phyloP scores from a whole-genome alignment of 768 basidiomycete genomes.

The Termitomyces titanicus region DNA sequence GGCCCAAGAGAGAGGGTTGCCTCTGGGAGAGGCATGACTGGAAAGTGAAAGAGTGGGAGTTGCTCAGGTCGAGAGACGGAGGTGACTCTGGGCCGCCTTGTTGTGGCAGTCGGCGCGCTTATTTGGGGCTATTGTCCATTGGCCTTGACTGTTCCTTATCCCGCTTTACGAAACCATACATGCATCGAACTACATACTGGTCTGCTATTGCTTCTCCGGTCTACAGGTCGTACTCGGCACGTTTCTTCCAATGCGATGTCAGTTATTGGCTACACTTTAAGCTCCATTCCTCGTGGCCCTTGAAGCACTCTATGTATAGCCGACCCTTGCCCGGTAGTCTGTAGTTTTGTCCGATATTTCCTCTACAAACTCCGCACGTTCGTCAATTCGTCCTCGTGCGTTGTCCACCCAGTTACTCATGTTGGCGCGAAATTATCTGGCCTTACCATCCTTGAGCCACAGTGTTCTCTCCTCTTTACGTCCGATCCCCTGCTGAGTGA shows the following conservation, averaged over 20 bases:
- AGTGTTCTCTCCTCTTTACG: not conserved
- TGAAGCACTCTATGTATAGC: not conserved
- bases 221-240: not conserved
- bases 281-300: not conserved
- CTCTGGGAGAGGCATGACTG: constrained; percentile 67
- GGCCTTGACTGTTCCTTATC: not conserved
- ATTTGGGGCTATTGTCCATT: constrained; percentile 13
- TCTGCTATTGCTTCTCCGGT: not conserved
- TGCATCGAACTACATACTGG: too few species aligned
- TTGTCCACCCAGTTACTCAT: not conserved
- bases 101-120: not conserved
- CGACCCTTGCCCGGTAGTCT: not conserved
- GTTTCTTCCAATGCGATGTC: not conserved
- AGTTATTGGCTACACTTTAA: not conserved
- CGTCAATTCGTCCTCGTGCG: constrained; percentile 11
- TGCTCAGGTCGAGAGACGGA: not conserved
- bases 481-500: not conserved
- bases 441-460: not conserved
- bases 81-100: not conserved
- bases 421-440: not conserved
- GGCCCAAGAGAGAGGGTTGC: constrained; percentile 56
- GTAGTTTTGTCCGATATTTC: not conserved
- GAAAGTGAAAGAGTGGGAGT: not conserved
- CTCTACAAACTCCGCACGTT: constrained; percentile 11
- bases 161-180: not conserved